Evolutionary conservation across 306 rosid species (phyloP), one percentile per base, ranked within the genome.

Genomic region (Malus fusca): DNA sequence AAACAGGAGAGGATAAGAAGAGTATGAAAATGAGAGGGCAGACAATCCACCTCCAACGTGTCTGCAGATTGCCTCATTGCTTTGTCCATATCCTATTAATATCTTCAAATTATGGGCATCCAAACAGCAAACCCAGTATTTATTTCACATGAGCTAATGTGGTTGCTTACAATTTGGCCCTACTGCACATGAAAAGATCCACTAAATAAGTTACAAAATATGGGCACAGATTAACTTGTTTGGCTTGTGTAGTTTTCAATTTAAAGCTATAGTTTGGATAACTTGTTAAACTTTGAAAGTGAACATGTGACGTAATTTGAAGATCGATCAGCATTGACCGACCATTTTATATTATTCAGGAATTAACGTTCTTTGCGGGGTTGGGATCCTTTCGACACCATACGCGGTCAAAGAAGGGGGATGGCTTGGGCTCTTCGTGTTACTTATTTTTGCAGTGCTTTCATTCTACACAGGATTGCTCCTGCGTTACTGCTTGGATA

Each of bases 381-480:
- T 95, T 55, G 99, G 99, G 70, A 88, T 95, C 81, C 96, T 95
- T 74, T 89, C 98, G 3, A 95, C 99, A 25, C 97, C 99, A 78
- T 92, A 87, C 81, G 99, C 99, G 33, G 85, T 81, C 69, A 81
- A 87, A 77, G 86, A 89, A 88, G 97, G 99, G 78, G 99, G 99
- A 79, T 96, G 99, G 99, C 10, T 81, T 62, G 99, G 98, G 76
- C 84, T 96, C 56, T 78, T 82, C 11, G 66, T 92, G 25, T 82
- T 96, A 84, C 71, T 92, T 35, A 51, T 90, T 51, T 96, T 92
- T 81, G 93, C 96, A 28, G 76, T 80, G 66, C 85, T 96, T 81
- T 92, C 99, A 15, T 96, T 92, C 83, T 96, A 96, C 82, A 96
- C 99, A 19, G 99, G 99, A 19, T 62, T 92, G 46, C 98, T 96